phyloP scores from a whole-genome alignment of 2,329 filamentous ascomycete genomes.

The Cryphonectria nitschkei region DNA sequence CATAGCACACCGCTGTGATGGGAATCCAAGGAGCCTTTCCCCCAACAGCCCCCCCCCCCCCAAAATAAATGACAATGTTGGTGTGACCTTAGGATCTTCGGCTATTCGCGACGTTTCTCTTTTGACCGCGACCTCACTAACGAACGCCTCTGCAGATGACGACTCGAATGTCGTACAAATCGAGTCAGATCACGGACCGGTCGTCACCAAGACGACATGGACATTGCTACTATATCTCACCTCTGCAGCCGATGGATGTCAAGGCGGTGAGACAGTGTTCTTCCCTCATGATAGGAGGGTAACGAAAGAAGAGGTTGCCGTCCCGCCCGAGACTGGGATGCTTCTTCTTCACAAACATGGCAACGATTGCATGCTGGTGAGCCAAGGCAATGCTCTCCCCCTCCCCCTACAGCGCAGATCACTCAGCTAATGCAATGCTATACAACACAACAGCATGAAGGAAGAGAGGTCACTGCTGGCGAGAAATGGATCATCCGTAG shows the following conservation, averaged over 20 bases:
- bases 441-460: constrained; percentile 57
- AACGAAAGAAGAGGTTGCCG: constrained; percentile 67
- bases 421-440: constrained; percentile 9
- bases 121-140: neutral
- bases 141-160: constrained; percentile 65
- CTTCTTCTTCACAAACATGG: constrained; percentile 87
- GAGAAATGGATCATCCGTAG: constrained; percentile 78
- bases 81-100: neutral
- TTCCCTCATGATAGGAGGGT: constrained; percentile 70
- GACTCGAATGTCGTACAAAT: constrained; percentile 77
- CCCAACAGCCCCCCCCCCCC: neutral
- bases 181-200: constrained; percentile 44
- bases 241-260: constrained; percentile 71
- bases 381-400: constrained; percentile 34
- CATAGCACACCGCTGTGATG: neutral
- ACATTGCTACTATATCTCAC: constrained; percentile 88
- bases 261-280: constrained; percentile 90
- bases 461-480: constrained; percentile 64
- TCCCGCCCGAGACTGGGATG: constrained; percentile 81
- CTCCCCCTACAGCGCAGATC: neutral
- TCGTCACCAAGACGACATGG: constrained; percentile 78
- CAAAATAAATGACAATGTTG: neutral
- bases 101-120: neutral
- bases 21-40: neutral
- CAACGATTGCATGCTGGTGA: constrained; percentile 78